phyloP scores from a whole-genome alignment of 2,329 filamentous ascomycete genomes.

The Fusarium sp. region DNA sequence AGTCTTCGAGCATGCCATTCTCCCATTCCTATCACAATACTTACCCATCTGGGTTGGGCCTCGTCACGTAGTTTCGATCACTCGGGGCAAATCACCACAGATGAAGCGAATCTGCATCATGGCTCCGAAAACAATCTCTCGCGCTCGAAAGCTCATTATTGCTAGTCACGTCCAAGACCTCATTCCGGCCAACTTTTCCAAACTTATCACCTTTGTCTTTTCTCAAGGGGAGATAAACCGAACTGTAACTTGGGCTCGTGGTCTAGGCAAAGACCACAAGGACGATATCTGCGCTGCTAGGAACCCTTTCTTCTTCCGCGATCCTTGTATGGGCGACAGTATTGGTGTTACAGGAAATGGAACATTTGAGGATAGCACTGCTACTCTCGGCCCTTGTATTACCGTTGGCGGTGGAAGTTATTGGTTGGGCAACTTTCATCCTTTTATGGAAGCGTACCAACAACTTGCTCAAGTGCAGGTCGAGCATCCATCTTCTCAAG shows the following conservation, averaged over 20 bases:
- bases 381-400: constrained; percentile 56
- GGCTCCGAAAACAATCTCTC: constrained; percentile 50
- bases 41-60: constrained; percentile 56
- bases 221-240: constrained; percentile 52
- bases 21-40: constrained; percentile 57
- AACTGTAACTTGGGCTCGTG: constrained; percentile 53
- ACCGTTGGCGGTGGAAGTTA: constrained; percentile 51
- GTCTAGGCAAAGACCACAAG: constrained; percentile 50
- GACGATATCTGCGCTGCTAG: constrained; percentile 56
- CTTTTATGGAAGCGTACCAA: constrained; percentile 53
- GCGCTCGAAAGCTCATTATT: constrained; percentile 53
- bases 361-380: constrained; percentile 50
- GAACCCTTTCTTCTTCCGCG: constrained; percentile 57
- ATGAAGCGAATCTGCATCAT: constrained; percentile 55
- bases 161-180: constrained; percentile 55
- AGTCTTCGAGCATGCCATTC: constrained; percentile 56
- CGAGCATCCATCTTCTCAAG: constrained; percentile 56
- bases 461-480: constrained; percentile 44
- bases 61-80: constrained; percentile 54
- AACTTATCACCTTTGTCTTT: constrained; percentile 52
- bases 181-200: constrained; percentile 49
- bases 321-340: constrained; percentile 59
- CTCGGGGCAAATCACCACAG: constrained; percentile 50
- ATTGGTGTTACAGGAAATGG: constrained; percentile 51
- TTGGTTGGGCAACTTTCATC: constrained; percentile 59